Conservation (phyloP, 163 green algal species). For the Volvox carteri region DNA sequence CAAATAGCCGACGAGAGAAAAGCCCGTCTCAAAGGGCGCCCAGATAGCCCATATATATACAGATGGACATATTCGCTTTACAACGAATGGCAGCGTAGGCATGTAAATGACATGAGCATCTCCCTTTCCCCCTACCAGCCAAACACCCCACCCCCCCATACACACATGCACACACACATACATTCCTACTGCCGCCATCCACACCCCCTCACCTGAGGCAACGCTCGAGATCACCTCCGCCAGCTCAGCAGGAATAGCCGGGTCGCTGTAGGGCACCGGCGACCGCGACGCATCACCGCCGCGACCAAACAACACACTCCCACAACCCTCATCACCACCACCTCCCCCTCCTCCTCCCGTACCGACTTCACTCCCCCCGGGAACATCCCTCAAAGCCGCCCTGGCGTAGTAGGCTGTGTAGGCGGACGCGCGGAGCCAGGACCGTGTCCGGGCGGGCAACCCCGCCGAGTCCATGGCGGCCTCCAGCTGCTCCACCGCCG, state of each 20-base stretch:
- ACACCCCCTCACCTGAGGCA: conserved; percentile 42
- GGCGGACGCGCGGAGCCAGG: conserved; percentile 45
- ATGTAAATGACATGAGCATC: no score
- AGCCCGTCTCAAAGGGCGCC: no score
- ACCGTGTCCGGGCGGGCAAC: conserved; percentile 52
- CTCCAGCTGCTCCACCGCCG: conserved; percentile 26
- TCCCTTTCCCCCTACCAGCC: background rate
- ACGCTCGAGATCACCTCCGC: conserved; percentile 35
- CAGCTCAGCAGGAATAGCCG: conserved; percentile 1
- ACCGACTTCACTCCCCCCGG: background rate
- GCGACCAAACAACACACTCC: background rate
- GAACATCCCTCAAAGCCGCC: conserved; percentile 33
- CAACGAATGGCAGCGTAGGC: no score
- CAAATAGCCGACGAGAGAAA: no score
- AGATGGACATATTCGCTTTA: no score
- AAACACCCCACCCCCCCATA: background rate
- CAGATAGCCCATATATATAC: no score
- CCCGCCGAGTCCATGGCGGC: conserved; percentile 30
- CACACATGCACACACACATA: background rate
- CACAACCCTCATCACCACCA: background rate
- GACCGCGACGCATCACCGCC: no score
- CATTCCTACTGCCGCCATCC: no score
- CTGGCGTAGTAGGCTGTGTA: conserved; percentile 43
- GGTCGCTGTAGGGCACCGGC: conserved; percentile 30
- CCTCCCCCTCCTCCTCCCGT: no score